Evolutionary conservation across 805 yeast genomes (phyloP), one percentile per base, ranked within the genome.

Genomic region (Clavispora santaluciae): DNA sequence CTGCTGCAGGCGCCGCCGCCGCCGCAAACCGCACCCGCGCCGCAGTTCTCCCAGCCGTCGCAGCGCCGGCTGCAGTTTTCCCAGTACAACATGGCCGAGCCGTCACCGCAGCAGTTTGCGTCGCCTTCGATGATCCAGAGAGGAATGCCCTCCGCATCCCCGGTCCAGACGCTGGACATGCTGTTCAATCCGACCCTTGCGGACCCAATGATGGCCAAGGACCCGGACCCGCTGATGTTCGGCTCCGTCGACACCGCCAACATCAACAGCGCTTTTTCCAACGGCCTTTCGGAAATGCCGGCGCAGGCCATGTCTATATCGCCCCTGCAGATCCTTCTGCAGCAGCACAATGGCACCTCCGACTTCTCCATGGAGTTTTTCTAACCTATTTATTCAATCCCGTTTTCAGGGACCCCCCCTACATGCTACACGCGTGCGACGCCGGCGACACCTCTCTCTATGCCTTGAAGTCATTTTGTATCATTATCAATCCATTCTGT

Each of bases 321-420:
- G 1, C 72, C 72, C 3, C 73, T 65, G 44, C 71, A 66, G 39
- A 55, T 67, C 10, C 55, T 63, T 33, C 70, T 54, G 49, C 70
- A 60, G 49, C 57, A 56, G 42, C 46, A 49, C 28, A 46, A 40
- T 11, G 49, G 48, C 18, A 42, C 38, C 13, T 41, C 33, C 22
- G 50, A 46, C 18, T 29, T 44, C 16, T 33, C 44, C 50, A 38
- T 63, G 55, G 67, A 63, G 25, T 56, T 65, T 33, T 59, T 64
- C 38, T 52, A 56, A 44, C 18, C n/a, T n/a, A n/a, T n/a, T n/a
- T n/a, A n/a, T n/a, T n/a, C n/a, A n/a, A n/a, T n/a, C n/a, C n/a
- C n/a, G n/a, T n/a, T n/a, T n/a, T n/a, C n/a, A n/a, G n/a, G n/a
- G n/a, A n/a, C n/a, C n/a, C n/a, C n/a, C n/a, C n/a, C 31, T 38